A percentile compares a stretch with the other conserved stretches of the same genome.
Conservation (phyloP, 768 basidiomycete species). For the Pulveroboletus sp. region DNA sequence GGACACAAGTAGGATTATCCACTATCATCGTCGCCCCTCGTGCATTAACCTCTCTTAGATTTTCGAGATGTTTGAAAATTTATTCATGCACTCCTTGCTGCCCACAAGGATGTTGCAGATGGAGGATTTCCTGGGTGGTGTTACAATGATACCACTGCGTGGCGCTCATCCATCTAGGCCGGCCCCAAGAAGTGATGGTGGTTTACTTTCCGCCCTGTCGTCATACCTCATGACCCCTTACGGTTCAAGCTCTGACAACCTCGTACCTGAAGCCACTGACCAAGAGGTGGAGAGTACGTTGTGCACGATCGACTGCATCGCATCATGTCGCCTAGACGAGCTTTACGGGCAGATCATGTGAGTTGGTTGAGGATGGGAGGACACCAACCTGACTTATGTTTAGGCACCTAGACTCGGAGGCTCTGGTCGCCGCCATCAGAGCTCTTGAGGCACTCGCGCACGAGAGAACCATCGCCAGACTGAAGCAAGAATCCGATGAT, state of each 20-base stretch:
- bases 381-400: conserved; percentile 7
- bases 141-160: conserved; percentile 86
- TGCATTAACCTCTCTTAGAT: conserved; percentile 48
- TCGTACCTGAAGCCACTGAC: conserved; percentile 86
- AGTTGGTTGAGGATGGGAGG: conserved; percentile 29
- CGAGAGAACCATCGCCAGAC: conserved; percentile 75
- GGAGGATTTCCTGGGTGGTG: conserved; percentile 97
- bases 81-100: conserved; percentile 90
- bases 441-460: conserved; percentile 90
- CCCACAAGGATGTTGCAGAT: conserved; percentile 91
- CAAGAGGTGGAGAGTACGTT: conserved; percentile 91
- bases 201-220: conserved; percentile 87
- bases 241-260: conserved; percentile 62
- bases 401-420: conserved; percentile 76
- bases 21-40: background rate
- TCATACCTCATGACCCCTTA: conserved; percentile 98
- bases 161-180: conserved; percentile 63
- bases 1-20: conserved; percentile 66
- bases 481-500: conserved; percentile 70
- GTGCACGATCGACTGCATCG: conserved; percentile 92
- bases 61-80: conserved; percentile 96
- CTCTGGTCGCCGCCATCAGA: conserved; percentile 78
- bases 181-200: conserved; percentile 74
- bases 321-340: conserved; percentile 90
- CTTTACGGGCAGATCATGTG: conserved; percentile 92